These are phyloP conservation scores for Tetrahymena thermophila DNA, from an alignment of 73 alveolate species.

Conservation along the genomic window DNA sequence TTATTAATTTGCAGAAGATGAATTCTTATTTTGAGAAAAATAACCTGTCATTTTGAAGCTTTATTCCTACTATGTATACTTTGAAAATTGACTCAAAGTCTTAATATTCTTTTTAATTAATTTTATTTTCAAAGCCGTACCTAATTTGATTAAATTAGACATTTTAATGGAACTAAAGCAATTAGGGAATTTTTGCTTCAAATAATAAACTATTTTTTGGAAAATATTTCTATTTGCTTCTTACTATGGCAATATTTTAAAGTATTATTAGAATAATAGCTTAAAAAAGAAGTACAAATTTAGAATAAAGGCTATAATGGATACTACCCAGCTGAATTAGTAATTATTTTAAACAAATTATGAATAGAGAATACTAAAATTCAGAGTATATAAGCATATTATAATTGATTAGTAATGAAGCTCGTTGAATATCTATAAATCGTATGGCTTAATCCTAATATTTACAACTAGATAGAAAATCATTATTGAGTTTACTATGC, in stretches of 20 bases:
- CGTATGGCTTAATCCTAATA: neutral
- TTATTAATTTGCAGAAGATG: neutral
- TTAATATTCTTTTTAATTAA: neutral
- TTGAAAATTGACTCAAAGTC: neutral
- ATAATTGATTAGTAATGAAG: neutral
- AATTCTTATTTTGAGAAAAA: neutral
- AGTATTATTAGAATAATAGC: neutral
- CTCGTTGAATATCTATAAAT: neutral
- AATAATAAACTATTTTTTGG: neutral
- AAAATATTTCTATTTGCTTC: neutral
- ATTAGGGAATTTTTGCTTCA: neutral
- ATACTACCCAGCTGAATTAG: neutral
- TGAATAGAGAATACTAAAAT: neutral
- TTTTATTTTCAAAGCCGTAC: neutral
- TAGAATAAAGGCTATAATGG: neutral
- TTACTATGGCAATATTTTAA: neutral
- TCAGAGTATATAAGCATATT: neutral
- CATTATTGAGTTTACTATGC: neutral
- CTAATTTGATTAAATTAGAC: neutral
- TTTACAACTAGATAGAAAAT: neutral
- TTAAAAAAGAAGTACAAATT: neutral
- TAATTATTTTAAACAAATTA: neutral
- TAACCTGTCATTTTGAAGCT: neutral
- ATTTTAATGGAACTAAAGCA: neutral
- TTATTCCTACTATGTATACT: neutral